Base-by-base conservation (phyloP, 1,284 basidiomycete species). In the Papiliotrema terrestris region DNA sequence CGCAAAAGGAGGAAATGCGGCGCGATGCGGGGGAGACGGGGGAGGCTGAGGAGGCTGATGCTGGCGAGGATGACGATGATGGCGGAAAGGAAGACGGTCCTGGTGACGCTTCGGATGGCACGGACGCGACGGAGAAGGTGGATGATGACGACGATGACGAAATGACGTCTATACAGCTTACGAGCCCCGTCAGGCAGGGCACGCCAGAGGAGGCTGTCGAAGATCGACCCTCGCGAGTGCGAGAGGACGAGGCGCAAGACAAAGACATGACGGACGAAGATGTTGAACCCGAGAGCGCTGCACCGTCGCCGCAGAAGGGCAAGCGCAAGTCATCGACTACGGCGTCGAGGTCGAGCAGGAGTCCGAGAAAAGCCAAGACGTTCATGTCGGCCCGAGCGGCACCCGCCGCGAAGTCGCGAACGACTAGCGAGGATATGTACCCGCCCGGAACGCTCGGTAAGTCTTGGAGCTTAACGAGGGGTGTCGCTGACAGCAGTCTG, bases 401-500 rank as follows among this genome's bases (percentile, higher is more conserved):
- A 2, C 9, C 14, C n/a, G 45, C 23, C 14, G 46, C 43, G 22
- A 26, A 22, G 23, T 3, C 29, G 14, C 46, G 47, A 20, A 46
- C 58, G 13, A 69, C 65, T 20, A 63, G 66, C 17, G 69, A 65
- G 46, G 68, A 68, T 52, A 49, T 52, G 8, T 76, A 59, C 54
- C 63, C 68, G 1, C 55, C 63, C 4, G 68, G 69, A n/a, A 71
- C 71, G 15, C 54, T 72, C 8, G 74, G 74, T 76, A 45, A 59
- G 72, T 60, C 9, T 1, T 15, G 32, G 11, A 1, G 15, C 17
- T 29, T 29, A 9, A 5, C 17, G 25, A 13, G 17, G 1, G 23
- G 39, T 32, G 8, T 23, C 23, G 23, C 20, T 38, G 29, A 14
- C 41, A 13, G 3, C 51, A 71, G 75, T 77, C 9, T 77, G 75